Evolutionary conservation across 495 filamentous ascomycete genomes (phyloP), one percentile per base, ranked within the genome.

Genomic region (Cudoniella acicularis): DNA sequence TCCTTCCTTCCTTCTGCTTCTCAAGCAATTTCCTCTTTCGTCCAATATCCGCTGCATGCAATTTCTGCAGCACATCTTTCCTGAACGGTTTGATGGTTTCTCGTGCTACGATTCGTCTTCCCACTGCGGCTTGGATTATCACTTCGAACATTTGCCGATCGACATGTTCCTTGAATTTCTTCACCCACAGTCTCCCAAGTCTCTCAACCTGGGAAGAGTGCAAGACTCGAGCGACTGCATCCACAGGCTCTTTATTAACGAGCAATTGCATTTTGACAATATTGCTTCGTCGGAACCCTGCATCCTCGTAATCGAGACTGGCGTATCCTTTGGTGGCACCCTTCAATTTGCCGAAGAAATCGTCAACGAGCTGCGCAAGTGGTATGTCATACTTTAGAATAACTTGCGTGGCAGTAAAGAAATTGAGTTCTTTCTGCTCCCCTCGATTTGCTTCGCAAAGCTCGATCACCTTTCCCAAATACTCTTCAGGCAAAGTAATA

Each of bases 311-410:
- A 71, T 97, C 92, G 13, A 97, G 80, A 56, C 86, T 90, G 4
- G 92, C 92, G 46, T 83, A 83, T 2, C 80, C 80, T 62, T 80
- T 82, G 16, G 92, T 96, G 1, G 86, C 82, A 22, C 91, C 89
- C 71, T 98, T 98, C 52, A 98, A 76, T 72, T 95, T 96, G 22
- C 95, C 95, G 70, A 98, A 98, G 75, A 98, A 90, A 72, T 98
- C 93, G 64, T 97, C 92, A 1, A 98, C 94, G 8, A 98, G 76
- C 48, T 94, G 89, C 1, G 90, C 82, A 16, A 96, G 78, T 0
- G 94, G 94, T 8, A 98, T 73, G 36, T 89, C 85, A 72, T 98
- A 98, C 65, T 93, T 94, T 46, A 98, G 75, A 60, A 98, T 98
- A 56, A 97, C 94, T 71, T 98, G 94, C 2, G 86, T 91, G n/a